Conservation (phyloP, 2,329 filamentous ascomycete genomes). For the Clonostachys chloroleuca region DNA sequence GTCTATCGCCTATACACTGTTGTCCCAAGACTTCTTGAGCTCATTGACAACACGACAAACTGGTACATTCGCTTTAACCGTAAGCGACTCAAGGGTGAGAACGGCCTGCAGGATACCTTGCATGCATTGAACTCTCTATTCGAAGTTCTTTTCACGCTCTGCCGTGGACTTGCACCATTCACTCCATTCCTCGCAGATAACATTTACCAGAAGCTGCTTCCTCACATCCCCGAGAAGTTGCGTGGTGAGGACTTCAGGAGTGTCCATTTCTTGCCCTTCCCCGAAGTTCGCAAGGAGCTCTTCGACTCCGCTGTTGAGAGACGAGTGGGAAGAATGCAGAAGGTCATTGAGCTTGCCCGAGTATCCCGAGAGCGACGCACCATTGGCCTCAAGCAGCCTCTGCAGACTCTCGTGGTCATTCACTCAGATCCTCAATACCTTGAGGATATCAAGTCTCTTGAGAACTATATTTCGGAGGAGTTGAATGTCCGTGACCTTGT, state of each 20-base stretch:
- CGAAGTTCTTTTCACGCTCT: constrained; percentile 86
- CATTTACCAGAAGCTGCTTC: constrained; percentile 81
- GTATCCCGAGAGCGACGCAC: constrained; percentile 80
- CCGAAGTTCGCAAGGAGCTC: constrained; percentile 80
- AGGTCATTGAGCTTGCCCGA: constrained; percentile 86
- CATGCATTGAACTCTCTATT: constrained; percentile 93
- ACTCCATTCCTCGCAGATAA: constrained; percentile 93
- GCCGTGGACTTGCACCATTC: constrained; percentile 86
- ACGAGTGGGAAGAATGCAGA: constrained; percentile 86
- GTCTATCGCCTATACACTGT: constrained; percentile 85
- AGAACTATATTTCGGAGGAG: constrained; percentile 88
- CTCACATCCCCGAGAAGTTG: constrained; percentile 72
- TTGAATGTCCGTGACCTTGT: constrained; percentile 85
- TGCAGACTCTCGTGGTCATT: constrained; percentile 86
- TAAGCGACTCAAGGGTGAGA: constrained; percentile 84
- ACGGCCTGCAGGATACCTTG: constrained; percentile 78
- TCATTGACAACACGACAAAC: constrained; percentile 96
- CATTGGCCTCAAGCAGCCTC: constrained; percentile 83
- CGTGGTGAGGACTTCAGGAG: constrained; percentile 71
- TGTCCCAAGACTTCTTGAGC: constrained; percentile 73
- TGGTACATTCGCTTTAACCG: constrained; percentile 98
- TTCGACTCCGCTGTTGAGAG: constrained; percentile 86
- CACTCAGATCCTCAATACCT: constrained; percentile 80
- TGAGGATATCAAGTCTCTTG: constrained; percentile 78
- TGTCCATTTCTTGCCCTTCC: constrained; percentile 90